These are phyloP conservation scores for Globisporangium emineosum DNA, from an alignment of 352 stramenopile species.

Conservation along the genomic window DNA sequence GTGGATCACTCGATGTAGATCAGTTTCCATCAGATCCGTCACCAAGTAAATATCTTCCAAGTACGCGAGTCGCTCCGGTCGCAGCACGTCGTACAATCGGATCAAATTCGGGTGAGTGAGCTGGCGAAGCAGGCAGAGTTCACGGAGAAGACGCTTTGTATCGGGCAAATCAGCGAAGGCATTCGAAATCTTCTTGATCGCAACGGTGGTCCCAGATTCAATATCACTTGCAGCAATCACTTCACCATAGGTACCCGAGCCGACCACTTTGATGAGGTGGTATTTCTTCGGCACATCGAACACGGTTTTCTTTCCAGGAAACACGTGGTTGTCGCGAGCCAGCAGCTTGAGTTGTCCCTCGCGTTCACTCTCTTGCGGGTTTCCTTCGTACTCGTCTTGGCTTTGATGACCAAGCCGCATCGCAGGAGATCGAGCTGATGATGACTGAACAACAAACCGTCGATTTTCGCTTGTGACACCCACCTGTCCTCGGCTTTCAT, in stretches of 20 bases:
- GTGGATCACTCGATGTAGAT: conserved; percentile 91
- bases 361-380: conserved; percentile 24
- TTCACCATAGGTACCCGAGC: conserved; percentile 75
- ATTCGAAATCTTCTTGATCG: conserved; percentile 94
- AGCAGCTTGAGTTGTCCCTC: conserved; percentile 34
- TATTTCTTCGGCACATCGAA: conserved; percentile 84
- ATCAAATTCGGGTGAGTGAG: conserved; percentile 93
- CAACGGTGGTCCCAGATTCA: conserved; percentile 82
- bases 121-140: conserved; percentile 89
- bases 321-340: conserved; percentile 59
- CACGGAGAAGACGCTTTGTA: conserved; percentile 93
- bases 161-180: conserved; percentile 76
- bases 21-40: conserved; percentile 95
- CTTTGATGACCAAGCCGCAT: neutral
- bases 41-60: conserved; percentile 97
- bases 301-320: conserved; percentile 58
- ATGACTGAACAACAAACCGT: conserved; percentile 26
- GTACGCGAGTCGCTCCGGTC: conserved; percentile 89
- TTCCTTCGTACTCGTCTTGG: neutral
- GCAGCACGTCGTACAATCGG: conserved; percentile 90
- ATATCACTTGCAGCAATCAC: conserved; percentile 80
- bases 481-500: conserved; percentile 21
- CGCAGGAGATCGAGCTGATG: conserved; percentile 12
- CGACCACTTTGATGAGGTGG: conserved; percentile 80
- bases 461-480: conserved; percentile 21